phyloP scores from a whole-genome alignment of 176 grass and related monocot genomes.

The Musa troglodytarum region DNA sequence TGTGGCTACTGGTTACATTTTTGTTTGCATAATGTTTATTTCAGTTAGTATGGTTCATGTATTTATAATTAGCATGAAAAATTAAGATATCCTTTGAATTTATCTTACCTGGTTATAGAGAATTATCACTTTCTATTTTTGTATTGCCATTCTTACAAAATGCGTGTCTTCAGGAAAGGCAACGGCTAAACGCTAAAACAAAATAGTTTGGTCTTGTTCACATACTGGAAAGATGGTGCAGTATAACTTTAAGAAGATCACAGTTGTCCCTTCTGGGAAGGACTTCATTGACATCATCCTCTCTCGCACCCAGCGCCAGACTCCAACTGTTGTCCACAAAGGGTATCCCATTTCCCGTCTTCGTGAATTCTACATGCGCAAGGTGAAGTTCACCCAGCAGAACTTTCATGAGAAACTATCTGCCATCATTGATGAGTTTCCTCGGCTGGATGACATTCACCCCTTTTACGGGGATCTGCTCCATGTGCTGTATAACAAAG shows the following conservation, averaged over 20 bases:
- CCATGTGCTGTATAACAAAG: conserved; percentile 72
- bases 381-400: conserved; percentile 57
- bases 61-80: no score
- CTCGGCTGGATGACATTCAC: conserved; percentile 52
- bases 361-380: conserved; percentile 72
- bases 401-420: conserved; percentile 73
- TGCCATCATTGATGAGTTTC: conserved; percentile 61
- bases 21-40: no score
- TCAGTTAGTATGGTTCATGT: no score
- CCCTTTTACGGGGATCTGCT: conserved; percentile 72
- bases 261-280: conserved; percentile 67
- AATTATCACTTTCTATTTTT: no score
- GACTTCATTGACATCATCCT: conserved; percentile 75
- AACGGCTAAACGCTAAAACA: no score
- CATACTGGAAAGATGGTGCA: conserved; percentile 48
- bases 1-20: no score
- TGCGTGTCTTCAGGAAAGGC: no score
- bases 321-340: conserved; percentile 77
- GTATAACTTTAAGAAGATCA: conserved; percentile 73
- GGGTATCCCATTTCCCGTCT: conserved; percentile 54
- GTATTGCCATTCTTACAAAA: no score
- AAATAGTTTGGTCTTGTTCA: no score
- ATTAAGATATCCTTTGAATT: no score
- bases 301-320: conserved; percentile 68
- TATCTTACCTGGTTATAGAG: no score